These are phyloP conservation scores for Apiotrichum montevideense DNA, from an alignment of 1,284 basidiomycete genomes.

Conservation along the genomic window DNA sequence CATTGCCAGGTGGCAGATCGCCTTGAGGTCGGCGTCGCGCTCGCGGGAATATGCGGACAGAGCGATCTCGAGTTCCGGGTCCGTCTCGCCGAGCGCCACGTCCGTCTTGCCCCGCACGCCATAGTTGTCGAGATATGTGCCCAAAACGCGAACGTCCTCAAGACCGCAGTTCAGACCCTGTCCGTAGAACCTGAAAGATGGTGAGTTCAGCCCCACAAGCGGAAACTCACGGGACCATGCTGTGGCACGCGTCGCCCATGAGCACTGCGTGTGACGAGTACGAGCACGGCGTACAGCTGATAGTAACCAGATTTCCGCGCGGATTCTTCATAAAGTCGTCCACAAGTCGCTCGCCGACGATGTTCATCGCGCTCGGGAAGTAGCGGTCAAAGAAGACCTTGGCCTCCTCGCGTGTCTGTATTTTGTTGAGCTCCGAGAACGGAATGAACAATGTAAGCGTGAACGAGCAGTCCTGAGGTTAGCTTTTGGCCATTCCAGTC, in stretches of 20 bases:
- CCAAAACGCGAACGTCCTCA: slow-evolving; percentile 89
- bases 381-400: slow-evolving; percentile 71
- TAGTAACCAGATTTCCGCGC: slow-evolving; percentile 80
- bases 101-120: slow-evolving; percentile 52
- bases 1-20: slow-evolving; percentile 87
- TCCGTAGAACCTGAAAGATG: slow-evolving; percentile 74
- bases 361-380: slow-evolving; percentile 78
- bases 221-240: slow-evolving; percentile 62
- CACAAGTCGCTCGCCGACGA: slow-evolving; percentile 76
- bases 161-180: slow-evolving; percentile 97
- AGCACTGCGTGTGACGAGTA: slow-evolving; percentile 82
- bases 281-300: slow-evolving; percentile 85
- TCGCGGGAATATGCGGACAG: slow-evolving; percentile 70
- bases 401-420: slow-evolving; percentile 58
- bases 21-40: slow-evolving; percentile 78
- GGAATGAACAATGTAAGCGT: slow-evolving; percentile 83
- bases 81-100: slow-evolving; percentile 34
- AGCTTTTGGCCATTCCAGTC: neutral
- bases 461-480: slow-evolving; percentile 48
- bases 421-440: slow-evolving; percentile 64
- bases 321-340: slow-evolving; percentile 75
- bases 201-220: neutral
- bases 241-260: slow-evolving; percentile 90
- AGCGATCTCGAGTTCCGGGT: slow-evolving; percentile 57
- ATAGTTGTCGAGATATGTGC: slow-evolving; percentile 65